Evolutionary conservation across 345 rosid genomes (phyloP).

Genomic region (Aethionema arabicum): DNA sequence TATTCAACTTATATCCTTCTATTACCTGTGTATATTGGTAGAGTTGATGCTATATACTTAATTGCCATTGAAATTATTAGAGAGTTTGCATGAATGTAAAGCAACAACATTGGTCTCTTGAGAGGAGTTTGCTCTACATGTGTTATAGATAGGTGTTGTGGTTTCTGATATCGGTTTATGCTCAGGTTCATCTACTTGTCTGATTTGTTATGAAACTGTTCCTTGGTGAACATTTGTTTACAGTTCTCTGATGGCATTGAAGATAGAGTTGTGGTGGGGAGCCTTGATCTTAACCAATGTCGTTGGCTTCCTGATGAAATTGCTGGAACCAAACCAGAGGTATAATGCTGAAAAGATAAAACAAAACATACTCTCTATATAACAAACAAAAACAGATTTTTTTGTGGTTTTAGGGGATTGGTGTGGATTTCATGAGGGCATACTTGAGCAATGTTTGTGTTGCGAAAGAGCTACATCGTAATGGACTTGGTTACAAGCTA

Average conservation of each 20-base stretch:
- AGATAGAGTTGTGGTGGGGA: conserved; percentile 83
- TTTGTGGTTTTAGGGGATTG: conserved; percentile 47
- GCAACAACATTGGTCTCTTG: too few relatives aligned
- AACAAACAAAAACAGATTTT: neutral
- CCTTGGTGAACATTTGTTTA: conserved; percentile 10
- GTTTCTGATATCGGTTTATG: conserved; percentile 8
- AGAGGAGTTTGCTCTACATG: conserved; percentile 28
- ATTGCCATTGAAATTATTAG: conserved; percentile 30
- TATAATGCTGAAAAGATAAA: conserved; percentile 21
- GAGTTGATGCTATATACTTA: neutral
- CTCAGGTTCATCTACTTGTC: conserved; percentile 8
- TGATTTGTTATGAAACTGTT: neutral
- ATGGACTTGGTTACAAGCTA: conserved; percentile 66
- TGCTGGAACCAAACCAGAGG: conserved; percentile 79
- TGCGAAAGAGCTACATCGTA: conserved; percentile 77
- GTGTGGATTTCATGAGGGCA: conserved; percentile 70
- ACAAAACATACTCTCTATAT: neutral
- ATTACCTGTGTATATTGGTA: neutral
- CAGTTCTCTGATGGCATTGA: conserved; percentile 64
- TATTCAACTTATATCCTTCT: conserved; percentile 15
- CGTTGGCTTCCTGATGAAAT: conserved; percentile 85
- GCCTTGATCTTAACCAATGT: conserved; percentile 89
- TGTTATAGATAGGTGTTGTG: neutral
- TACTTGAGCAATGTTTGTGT: conserved; percentile 88
- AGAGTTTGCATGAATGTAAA: conserved; percentile 56